phyloP scores from a whole-genome alignment of 2,329 filamentous ascomycete species.

The Calonectria pteridis region DNA sequence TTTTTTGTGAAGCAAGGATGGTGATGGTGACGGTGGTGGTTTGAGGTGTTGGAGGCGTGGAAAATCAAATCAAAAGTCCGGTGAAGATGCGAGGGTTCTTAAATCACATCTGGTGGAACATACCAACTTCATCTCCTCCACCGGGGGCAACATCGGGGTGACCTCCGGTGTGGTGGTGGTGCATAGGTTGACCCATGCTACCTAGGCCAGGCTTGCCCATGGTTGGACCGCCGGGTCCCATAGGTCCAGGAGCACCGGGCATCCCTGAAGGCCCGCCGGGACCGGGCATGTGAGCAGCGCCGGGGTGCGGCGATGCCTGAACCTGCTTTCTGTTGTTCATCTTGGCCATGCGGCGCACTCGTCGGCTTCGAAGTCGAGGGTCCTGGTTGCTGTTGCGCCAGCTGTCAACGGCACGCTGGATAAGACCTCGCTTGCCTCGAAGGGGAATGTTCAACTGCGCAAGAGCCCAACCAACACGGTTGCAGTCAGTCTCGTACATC shows the following conservation, averaged over 20 bases:
- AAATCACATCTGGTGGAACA: conserved; percentile 94
- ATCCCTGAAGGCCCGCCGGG: conserved; percentile 75
- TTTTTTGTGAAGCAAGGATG: conserved; percentile 35
- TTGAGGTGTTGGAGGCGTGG: conserved; percentile 32
- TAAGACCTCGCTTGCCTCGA: conserved; percentile 92
- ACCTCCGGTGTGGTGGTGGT: conserved; percentile 71
- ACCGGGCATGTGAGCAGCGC: conserved; percentile 74
- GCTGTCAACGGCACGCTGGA: conserved; percentile 96
- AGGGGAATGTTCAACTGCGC: conserved; percentile 93
- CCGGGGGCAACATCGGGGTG: conserved; percentile 67
- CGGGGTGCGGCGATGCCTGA: conserved; percentile 68
- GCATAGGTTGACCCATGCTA: conserved; percentile 74
- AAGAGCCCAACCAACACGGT: conserved; percentile 98
- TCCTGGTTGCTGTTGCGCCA: conserved; percentile 99
- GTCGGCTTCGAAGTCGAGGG: conserved; percentile 86
- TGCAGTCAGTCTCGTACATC: conserved; percentile 98
- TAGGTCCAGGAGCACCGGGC: conserved; percentile 70
- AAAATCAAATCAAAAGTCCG: conserved; percentile 41
- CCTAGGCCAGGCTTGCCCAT: conserved; percentile 76
- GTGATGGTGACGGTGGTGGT: conserved; percentile 28
- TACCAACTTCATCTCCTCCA: conserved; percentile 91
- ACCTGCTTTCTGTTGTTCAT: conserved; percentile 87
- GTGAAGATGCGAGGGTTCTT: conserved; percentile 51
- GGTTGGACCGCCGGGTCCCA: conserved; percentile 68
- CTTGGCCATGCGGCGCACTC: conserved; percentile 96